Evolutionary conservation across 2,329 filamentous ascomycete species (phyloP).

Genomic region (Zymoseptoria crescenta): DNA sequence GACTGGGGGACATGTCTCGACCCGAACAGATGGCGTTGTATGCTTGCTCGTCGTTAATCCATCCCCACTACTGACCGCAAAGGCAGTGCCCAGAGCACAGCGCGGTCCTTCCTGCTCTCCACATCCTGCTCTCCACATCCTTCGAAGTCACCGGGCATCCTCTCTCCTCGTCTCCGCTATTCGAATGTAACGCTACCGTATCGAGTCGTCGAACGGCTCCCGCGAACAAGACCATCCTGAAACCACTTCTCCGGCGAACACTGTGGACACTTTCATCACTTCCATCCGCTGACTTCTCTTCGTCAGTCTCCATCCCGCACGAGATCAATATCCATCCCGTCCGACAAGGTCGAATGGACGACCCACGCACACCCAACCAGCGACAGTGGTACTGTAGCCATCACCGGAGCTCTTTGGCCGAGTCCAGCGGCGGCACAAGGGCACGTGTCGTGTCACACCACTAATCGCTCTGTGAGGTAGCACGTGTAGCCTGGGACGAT

Average conservation of each 20-base stretch:
- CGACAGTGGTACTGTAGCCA: too few relatives aligned
- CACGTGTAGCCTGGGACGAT: too few relatives aligned
- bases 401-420: too few relatives aligned
- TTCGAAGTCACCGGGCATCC: not conserved
- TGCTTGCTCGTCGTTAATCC: not conserved
- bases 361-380: not conserved
- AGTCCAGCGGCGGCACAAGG: too few relatives aligned
- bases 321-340: not conserved
- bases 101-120: not conserved
- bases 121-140: too few relatives aligned
- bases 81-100: not conserved
- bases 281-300: too few relatives aligned
- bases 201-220: not conserved
- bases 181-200: not conserved
- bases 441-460: too few relatives aligned
- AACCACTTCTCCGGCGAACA: not conserved
- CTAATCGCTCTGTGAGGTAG: too few relatives aligned
- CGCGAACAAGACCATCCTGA: not conserved
- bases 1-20: not conserved
- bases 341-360: not conserved
- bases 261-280: too few relatives aligned
- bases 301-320: not conserved
- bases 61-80: not conserved
- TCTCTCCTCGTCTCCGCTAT: not conserved
- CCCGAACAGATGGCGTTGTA: not conserved